Evolutionary conservation across 164 flowering plant genomes (phyloP).

Genomic region (Cinnamomum chago): DNA sequence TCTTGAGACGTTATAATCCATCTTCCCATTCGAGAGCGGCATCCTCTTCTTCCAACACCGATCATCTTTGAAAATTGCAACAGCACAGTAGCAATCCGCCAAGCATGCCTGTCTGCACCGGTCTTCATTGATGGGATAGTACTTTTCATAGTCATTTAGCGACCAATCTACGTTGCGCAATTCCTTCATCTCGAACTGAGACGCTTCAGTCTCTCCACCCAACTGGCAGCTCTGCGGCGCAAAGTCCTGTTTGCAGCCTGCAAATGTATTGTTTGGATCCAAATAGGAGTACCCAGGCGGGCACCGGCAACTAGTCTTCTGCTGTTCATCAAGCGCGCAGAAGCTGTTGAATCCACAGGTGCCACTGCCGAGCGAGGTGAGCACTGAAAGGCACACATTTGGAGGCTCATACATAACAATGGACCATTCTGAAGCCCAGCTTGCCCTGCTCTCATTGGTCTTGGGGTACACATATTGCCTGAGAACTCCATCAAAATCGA

Average conservation of each 20-base stretch:
- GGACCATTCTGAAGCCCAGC: slow-evolving; percentile 12
- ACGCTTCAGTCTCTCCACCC: slow-evolving; percentile 3
- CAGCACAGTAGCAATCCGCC: slow-evolving; percentile 35
- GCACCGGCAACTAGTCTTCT: slow-evolving; percentile 36
- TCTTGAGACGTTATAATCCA: background rate
- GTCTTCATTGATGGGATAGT: slow-evolving; percentile 9
- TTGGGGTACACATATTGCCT: slow-evolving; percentile 20
- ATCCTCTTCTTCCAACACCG: slow-evolving; percentile 44
- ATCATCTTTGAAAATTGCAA: slow-evolving; percentile 15
- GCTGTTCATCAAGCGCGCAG: slow-evolving; percentile 27
- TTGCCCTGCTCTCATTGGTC: background rate
- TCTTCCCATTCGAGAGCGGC: slow-evolving; percentile 31
- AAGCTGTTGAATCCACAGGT: slow-evolving; percentile 51
- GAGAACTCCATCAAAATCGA: slow-evolving; percentile 28
- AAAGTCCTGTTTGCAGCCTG: slow-evolving; percentile 31
- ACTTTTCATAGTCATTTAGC: slow-evolving; percentile 17
- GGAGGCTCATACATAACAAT: slow-evolving; percentile 3
- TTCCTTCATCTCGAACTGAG: slow-evolving; percentile 10
- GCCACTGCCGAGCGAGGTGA: slow-evolving; percentile 10
- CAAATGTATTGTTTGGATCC: slow-evolving; percentile 25
- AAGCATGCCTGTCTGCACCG: slow-evolving; percentile 32
- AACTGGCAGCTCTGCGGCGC: slow-evolving; percentile 15
- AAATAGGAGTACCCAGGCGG: slow-evolving; percentile 29
- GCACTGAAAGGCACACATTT: slow-evolving; percentile 8
- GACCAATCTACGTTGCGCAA: slow-evolving; percentile 32